Conservation (phyloP, 192 early-diverging fungal species). For the Backusella parvicylindrica region DNA sequence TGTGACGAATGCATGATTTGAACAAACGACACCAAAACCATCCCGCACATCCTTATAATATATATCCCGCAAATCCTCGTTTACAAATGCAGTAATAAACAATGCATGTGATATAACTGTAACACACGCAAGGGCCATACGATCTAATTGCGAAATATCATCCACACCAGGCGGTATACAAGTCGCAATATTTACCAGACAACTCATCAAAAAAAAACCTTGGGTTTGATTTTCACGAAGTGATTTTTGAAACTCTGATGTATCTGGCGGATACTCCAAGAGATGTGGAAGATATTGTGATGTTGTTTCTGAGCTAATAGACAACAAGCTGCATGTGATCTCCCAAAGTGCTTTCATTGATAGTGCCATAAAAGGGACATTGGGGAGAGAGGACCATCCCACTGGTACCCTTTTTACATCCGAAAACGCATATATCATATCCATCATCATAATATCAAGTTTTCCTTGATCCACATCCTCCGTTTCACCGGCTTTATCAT, state of each 20-base stretch:
- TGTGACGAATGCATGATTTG: conserved; percentile 26
- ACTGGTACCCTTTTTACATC: background rate
- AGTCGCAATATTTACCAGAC: conserved; percentile 37
- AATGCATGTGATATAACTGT: conserved; percentile 34
- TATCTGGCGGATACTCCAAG: conserved; percentile 9
- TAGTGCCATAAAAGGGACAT: conserved; percentile 22
- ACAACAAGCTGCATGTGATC: conserved; percentile 7
- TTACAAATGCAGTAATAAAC: conserved; percentile 38
- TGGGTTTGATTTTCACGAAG: conserved; percentile 31
- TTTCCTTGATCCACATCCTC: background rate
- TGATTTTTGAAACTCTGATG: background rate
- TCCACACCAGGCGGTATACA: conserved; percentile 22
- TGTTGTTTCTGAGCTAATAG: background rate
- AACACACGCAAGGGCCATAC: conserved; percentile 13
- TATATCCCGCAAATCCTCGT: conserved; percentile 30
- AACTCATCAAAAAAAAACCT: conserved; percentile 39
- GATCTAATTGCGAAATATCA: background rate
- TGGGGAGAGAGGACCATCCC: conserved; percentile 22
- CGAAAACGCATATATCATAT: conserved; percentile 8
- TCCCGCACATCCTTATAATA: conserved; percentile 45
- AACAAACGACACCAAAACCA: conserved; percentile 35
- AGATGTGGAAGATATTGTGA: background rate
- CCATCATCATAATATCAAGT: conserved; percentile 2
- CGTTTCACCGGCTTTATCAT: background rate
- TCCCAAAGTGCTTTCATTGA: conserved; percentile 23